These are phyloP conservation scores for Amylocystis lapponica DNA, from an alignment of 768 basidiomycete species.

Conservation along the genomic window DNA sequence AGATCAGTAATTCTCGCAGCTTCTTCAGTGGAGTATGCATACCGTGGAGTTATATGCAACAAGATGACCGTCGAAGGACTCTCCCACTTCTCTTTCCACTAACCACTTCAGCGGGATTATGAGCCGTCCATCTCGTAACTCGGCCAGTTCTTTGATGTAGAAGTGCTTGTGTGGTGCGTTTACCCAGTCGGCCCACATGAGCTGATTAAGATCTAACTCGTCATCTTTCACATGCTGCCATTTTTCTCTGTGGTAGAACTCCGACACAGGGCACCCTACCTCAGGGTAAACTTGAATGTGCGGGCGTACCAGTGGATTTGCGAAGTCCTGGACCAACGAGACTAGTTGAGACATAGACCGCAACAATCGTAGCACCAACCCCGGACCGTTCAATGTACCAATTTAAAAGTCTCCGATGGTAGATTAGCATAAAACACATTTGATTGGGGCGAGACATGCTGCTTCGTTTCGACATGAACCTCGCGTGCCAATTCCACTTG, in stretches of 20 bases:
- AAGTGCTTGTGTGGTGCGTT: conserved; percentile 6
- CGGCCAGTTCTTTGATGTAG: conserved; percentile 13
- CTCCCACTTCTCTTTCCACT: neutral
- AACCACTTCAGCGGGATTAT: conserved; percentile 17
- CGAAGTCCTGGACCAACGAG: neutral
- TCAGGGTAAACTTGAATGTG: conserved; percentile 1
- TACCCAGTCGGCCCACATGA: conserved; percentile 6
- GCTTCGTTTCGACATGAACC: neutral
- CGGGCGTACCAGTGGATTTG: neutral
- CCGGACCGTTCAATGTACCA: neutral
- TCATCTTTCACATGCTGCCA: neutral
- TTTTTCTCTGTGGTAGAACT: neutral
- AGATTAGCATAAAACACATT: conserved; percentile 1
- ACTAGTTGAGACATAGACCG: too few species aligned
- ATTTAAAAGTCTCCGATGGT: conserved; percentile 1
- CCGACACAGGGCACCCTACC: neutral
- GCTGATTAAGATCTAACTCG: neutral
- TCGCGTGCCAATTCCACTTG: neutral
- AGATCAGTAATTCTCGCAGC: too few species aligned
- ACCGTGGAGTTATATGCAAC: conserved; percentile 1
- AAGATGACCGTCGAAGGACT: too few species aligned
- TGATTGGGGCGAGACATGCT: neutral
- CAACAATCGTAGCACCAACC: too few species aligned
- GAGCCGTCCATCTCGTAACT: conserved; percentile 2
- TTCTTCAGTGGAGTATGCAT: too few species aligned